These are phyloP conservation scores for Primulina eburnea DNA, from an alignment of 257 asterid genomes.

Conservation along the genomic window DNA sequence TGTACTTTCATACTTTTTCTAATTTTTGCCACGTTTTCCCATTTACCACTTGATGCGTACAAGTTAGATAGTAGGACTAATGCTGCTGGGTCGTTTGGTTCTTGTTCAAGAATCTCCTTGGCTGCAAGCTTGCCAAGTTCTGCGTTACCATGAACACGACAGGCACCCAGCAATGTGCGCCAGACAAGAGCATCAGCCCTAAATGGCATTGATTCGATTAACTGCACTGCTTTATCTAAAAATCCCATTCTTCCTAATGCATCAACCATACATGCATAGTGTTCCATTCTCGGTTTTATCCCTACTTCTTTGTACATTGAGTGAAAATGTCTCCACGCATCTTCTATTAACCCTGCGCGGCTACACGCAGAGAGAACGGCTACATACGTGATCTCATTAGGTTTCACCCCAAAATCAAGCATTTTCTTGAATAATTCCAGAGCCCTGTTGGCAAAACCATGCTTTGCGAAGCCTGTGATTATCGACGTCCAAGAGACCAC, in stretches of 20 bases:
- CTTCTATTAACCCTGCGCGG: slow-evolving; percentile 54
- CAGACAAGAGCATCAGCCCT: slow-evolving; percentile 69
- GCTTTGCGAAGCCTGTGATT: slow-evolving; percentile 87
- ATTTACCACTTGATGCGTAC: slow-evolving; percentile 67
- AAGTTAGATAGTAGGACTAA: slow-evolving; percentile 69
- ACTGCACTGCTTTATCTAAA: slow-evolving; percentile 52
- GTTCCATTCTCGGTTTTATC: slow-evolving; percentile 81
- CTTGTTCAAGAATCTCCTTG: slow-evolving; percentile 57
- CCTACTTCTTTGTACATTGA: slow-evolving; percentile 52
- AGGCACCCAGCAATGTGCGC: slow-evolving; percentile 93
- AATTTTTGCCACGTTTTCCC: slow-evolving; percentile 57
- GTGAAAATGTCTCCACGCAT: slow-evolving; percentile 41
- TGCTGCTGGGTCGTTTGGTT: slow-evolving; percentile 72
- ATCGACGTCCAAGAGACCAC: slow-evolving; percentile 88
- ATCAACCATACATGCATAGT: slow-evolving; percentile 91
- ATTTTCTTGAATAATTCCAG: slow-evolving; percentile 55
- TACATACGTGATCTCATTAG: slow-evolving; percentile 74
- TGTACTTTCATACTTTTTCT: slow-evolving; percentile 71
- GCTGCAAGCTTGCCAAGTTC: slow-evolving; percentile 71
- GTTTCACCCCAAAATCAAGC: slow-evolving; percentile 58
- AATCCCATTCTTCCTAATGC: slow-evolving; percentile 65
- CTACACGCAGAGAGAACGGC: slow-evolving; percentile 93
- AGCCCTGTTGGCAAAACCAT: slow-evolving; percentile 65
- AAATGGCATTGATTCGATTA: slow-evolving; percentile 66
- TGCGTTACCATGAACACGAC: slow-evolving; percentile 58